A percentile compares a stretch with the other conserved stretches of the same genome.
These are phyloP conservation scores for Lentinula aciculospora DNA, from an alignment of 768 basidiomycete species.

Conservation along the genomic window DNA sequence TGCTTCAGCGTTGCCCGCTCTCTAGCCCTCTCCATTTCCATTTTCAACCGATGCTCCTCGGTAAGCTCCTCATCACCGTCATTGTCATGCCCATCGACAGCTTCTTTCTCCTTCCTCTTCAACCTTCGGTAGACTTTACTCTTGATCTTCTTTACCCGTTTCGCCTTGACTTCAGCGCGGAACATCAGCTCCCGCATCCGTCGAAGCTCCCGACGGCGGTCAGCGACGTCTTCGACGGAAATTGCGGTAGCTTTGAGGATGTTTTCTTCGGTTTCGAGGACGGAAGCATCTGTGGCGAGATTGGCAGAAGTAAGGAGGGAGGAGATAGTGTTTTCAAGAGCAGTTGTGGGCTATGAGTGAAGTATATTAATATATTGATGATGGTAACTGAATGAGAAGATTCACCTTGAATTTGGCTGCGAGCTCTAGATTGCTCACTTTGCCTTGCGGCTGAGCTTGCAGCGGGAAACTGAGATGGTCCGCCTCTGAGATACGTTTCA, in stretches of 20 bases:
- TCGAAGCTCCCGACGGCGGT: slow-evolving; percentile 75
- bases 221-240: slow-evolving; percentile 79
- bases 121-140: slow-evolving; percentile 88
- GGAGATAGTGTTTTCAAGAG: slow-evolving; percentile 81
- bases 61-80: slow-evolving; percentile 39
- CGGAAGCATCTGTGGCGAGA: slow-evolving; percentile 37
- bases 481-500: slow-evolving; percentile 89
- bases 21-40: slow-evolving; percentile 74
- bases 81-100: slow-evolving; percentile 42
- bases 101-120: slow-evolving; percentile 71
- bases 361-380: neutral
- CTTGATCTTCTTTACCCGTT: slow-evolving; percentile 91
- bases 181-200: slow-evolving; percentile 92
- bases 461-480: slow-evolving; percentile 86
- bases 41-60: slow-evolving; percentile 53
- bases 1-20: slow-evolving; percentile 89
- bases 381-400: slow-evolving; percentile 2
- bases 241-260: slow-evolving; percentile 74
- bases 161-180: slow-evolving; percentile 86
- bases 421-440: slow-evolving; percentile 68
- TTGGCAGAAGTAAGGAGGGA: slow-evolving; percentile 76
- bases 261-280: slow-evolving; percentile 69
- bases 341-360: slow-evolving; percentile 63
- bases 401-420: slow-evolving; percentile 85
- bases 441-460: slow-evolving; percentile 51